Evolutionary conservation across 108 stramenopile genomes (phyloP).

Genomic region (Parmales sp.): DNA sequence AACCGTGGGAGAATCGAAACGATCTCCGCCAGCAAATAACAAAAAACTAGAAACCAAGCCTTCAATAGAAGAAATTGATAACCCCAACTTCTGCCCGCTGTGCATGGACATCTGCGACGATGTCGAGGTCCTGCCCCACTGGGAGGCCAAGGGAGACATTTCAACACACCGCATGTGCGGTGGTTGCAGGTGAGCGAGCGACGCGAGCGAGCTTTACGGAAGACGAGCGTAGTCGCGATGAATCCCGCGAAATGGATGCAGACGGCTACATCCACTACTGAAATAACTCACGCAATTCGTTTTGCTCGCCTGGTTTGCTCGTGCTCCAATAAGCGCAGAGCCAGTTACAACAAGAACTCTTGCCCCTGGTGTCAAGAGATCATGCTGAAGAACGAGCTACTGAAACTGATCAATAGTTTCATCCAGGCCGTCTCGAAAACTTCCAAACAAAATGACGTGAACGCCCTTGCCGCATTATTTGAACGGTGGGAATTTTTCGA

Average conservation of each 20-base stretch:
- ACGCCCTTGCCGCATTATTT: background rate
- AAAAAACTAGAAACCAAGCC: background rate
- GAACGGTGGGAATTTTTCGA: slow-evolving; percentile 10
- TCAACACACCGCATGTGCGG: background rate
- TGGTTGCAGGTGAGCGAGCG: no score
- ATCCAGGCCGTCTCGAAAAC: background rate
- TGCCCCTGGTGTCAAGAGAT: slow-evolving; percentile 13
- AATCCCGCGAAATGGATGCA: no score
- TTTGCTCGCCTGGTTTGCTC: no score
- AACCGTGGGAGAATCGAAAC: background rate
- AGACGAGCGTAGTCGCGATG: no score
- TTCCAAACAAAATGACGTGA: background rate
- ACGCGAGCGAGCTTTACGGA: no score
- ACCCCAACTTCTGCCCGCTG: background rate
- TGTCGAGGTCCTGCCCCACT: background rate
- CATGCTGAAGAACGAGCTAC: background rate
- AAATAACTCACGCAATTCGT: no score
- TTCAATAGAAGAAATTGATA: background rate
- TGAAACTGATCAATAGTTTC: background rate
- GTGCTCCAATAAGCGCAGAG: no score
- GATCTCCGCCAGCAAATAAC: background rate
- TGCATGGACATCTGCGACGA: background rate
- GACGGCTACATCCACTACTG: no score
- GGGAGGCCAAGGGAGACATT: background rate
- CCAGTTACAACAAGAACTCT: slow-evolving; percentile 2